Percentiles rank a stretch among this genome's conserved stretches.
Conservation (phyloP, 345 rosid genomes). For the Moricandia arvensis region DNA sequence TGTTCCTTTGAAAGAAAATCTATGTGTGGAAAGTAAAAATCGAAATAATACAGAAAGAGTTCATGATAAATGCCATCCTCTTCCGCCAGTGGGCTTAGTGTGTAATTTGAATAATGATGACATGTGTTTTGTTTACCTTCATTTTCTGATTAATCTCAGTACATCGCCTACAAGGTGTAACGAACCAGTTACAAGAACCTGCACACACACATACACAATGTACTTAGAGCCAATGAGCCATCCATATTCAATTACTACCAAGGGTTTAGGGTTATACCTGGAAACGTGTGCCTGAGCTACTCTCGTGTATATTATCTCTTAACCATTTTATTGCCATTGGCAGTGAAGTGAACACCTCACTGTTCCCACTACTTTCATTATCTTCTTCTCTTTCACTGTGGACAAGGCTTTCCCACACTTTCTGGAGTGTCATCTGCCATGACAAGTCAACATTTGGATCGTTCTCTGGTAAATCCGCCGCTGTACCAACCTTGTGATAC, state of each 20-base stretch:
- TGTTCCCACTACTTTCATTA: conserved; percentile 49
- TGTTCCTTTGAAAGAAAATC: background rate
- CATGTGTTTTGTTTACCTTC: background rate
- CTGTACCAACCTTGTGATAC: conserved; percentile 79
- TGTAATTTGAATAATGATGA: background rate
- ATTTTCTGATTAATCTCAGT: conserved; percentile 67
- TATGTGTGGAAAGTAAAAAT: background rate
- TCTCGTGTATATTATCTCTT: conserved; percentile 62
- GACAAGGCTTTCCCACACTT: conserved; percentile 78
- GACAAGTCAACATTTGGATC: conserved; percentile 80
- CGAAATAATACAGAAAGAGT: background rate
- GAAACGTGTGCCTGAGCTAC: conserved; percentile 50
- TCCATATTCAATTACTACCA: background rate
- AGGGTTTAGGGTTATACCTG: conserved; percentile 55
- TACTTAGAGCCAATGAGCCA: background rate
- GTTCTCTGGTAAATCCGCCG: conserved; percentile 43
- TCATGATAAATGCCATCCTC: too few species aligned
- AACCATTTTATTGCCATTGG: conserved; percentile 92
- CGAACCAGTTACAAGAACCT: conserved; percentile 93
- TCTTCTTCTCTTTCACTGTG: conserved; percentile 55
- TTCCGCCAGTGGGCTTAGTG: background rate
- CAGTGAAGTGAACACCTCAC: conserved; percentile 81
- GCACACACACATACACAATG: conserved; percentile 10
- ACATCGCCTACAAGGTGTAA: conserved; percentile 93
- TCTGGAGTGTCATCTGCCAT: conserved; percentile 84